These are phyloP conservation scores for Deinandra increscens DNA, from an alignment of 129 eudicot species.

Conservation along the genomic window DNA sequence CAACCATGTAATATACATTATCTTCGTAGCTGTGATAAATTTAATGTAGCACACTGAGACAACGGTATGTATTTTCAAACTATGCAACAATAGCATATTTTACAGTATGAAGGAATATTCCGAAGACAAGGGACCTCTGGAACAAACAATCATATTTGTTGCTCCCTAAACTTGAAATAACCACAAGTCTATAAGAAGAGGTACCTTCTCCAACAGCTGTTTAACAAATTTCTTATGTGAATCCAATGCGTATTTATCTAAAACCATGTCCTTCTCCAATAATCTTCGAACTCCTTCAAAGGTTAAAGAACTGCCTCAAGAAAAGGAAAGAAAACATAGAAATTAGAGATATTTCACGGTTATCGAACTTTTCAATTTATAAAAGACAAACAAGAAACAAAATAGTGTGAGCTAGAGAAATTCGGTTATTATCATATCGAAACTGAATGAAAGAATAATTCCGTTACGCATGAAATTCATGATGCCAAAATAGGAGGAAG, in stretches of 20 bases:
- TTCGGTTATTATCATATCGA: no score
- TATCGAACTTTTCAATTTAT: not conserved
- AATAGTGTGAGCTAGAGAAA: not conserved
- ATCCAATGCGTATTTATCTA: conserved; percentile 68
- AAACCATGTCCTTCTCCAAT: conserved; percentile 78
- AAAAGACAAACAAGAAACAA: not conserved
- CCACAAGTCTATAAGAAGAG: conserved; percentile 1
- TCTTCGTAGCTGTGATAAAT: not conserved
- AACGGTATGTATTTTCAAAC: not conserved
- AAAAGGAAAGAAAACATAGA: not conserved
- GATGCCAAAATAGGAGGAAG: not conserved
- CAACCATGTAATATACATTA: not conserved
- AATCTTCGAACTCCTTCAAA: conserved; percentile 74
- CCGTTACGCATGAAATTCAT: not conserved
- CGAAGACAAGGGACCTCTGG: not conserved
- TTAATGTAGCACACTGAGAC: not conserved
- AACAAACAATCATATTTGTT: not conserved
- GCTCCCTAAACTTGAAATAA: not conserved
- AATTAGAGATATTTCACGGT: conserved; percentile 17
- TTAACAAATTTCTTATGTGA: conserved; percentile 67
- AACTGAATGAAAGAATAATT: not conserved
- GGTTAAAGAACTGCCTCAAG: conserved; percentile 61
- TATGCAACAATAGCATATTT: not conserved
- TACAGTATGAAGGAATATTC: not conserved
- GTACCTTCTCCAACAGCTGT: conserved; percentile 63